Percentiles rank a stretch among this genome's conserved stretches.
These are phyloP conservation scores for Nyctanthes arbortristis DNA, from an alignment of 257 asterid genomes.

Conservation along the genomic window DNA sequence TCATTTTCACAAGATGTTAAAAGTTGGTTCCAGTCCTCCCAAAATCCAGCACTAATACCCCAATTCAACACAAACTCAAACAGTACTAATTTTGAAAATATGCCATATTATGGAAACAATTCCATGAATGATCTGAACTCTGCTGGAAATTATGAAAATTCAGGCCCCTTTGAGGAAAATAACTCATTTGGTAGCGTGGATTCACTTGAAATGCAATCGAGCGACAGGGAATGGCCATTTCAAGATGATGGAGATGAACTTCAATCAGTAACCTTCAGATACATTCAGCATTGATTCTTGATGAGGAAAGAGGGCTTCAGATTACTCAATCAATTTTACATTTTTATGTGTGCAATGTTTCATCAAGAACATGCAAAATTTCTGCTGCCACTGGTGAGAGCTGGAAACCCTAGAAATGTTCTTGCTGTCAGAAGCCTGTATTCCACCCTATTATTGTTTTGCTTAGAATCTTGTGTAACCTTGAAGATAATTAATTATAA, in stretches of 20 bases:
- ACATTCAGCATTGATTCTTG: constrained; percentile 29
- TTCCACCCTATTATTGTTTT: constrained; percentile 17
- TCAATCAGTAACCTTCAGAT: constrained; percentile 69
- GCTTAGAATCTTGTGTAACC: constrained; percentile 14
- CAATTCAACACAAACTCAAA: constrained; percentile 36
- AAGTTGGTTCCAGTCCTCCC: constrained; percentile 48
- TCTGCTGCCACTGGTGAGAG: constrained; percentile 4
- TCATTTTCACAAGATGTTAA: constrained; percentile 55
- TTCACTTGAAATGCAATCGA: constrained; percentile 50
- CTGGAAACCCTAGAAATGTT: constrained; percentile 38
- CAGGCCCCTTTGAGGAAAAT: constrained; percentile 38
- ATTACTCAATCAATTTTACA: not conserved
- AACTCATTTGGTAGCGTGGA: constrained; percentile 49
- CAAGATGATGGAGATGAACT: constrained; percentile 68
- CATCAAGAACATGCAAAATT: too few species aligned
- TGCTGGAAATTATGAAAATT: constrained; percentile 31
- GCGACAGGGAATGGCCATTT: constrained; percentile 48
- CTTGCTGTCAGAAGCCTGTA: constrained; percentile 15
- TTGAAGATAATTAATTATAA: constrained; percentile 16
- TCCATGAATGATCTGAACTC: constrained; percentile 17
- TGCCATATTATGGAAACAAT: constrained; percentile 7
- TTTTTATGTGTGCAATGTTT: too few species aligned
- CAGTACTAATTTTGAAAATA: constrained; percentile 5
- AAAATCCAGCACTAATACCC: constrained; percentile 37
- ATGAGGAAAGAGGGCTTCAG: constrained; percentile 26